Percentiles rank a stretch among this genome's conserved stretches.
phyloP scores from a whole-genome alignment of 208 protist species.

The Trichomonas tenax region DNA sequence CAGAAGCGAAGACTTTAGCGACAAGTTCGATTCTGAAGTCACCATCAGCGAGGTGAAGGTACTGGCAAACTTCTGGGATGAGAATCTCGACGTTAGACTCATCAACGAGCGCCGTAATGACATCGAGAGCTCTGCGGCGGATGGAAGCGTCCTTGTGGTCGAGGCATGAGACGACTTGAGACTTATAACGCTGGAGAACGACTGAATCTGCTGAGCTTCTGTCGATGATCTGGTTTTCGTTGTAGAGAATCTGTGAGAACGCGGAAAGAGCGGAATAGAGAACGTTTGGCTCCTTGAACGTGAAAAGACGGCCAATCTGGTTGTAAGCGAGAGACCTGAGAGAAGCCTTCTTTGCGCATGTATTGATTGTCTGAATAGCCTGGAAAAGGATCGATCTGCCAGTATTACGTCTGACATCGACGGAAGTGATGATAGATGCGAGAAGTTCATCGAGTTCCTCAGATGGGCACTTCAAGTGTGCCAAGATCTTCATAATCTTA shows the following conservation, averaged over 20 bases:
- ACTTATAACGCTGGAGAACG: not conserved
- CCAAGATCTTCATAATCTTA: not conserved
- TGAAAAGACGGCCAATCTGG: not conserved
- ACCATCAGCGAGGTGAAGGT: not conserved
- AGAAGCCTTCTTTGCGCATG: not conserved
- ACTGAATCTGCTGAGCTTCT: not conserved
- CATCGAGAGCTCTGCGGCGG: not conserved
- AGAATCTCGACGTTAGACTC: not conserved
- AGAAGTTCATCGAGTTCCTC: not conserved
- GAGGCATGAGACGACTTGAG: not conserved
- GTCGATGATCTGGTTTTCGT: not conserved
- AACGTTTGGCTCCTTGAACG: not conserved
- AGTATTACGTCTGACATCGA: not conserved
- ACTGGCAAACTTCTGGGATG: not conserved
- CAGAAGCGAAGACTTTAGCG: not conserved
- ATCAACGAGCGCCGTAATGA: not conserved
- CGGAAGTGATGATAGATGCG: not conserved
- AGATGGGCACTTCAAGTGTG: not conserved
- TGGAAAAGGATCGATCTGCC: not conserved
- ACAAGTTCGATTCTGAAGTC: slow-evolving; percentile 7
- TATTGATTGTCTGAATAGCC: not conserved
- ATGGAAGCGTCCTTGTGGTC: not conserved
- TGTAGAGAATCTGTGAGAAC: not conserved
- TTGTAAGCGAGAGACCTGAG: not conserved
- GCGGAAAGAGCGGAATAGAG: not conserved